phyloP scores from a whole-genome alignment of 441 rosid genomes.

The Adansonia madagascariensis region DNA sequence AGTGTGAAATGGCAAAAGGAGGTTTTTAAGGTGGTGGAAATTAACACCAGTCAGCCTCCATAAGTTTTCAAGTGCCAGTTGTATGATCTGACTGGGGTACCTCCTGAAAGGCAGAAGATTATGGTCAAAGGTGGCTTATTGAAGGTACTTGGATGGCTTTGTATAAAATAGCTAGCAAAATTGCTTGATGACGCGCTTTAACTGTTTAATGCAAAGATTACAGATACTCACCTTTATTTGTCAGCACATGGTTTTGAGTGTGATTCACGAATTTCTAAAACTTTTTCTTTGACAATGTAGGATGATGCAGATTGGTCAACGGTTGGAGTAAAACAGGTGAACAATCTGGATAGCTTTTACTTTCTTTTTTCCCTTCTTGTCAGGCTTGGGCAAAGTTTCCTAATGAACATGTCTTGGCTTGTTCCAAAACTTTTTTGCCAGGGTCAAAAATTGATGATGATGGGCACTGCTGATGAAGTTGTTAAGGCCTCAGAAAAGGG shows the following conservation, averaged over 20 bases:
- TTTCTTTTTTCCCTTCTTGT: background rate
- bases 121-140: slow-evolving; percentile 96
- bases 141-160: slow-evolving; percentile 53
- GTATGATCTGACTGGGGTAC: slow-evolving; percentile 91
- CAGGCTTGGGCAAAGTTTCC: background rate
- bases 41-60: slow-evolving; percentile 75
- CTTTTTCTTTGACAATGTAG: slow-evolving; percentile 44
- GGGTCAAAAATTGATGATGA: slow-evolving; percentile 99
- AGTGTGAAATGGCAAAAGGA: slow-evolving; percentile 97
- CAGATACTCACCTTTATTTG: background rate
- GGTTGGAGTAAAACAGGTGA: slow-evolving; percentile 80
- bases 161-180: background rate
- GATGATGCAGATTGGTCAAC: slow-evolving; percentile 93
- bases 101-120: slow-evolving; percentile 97
- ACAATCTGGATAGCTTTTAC: slow-evolving; percentile 2
- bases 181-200: slow-evolving; percentile 1
- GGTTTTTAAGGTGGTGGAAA: slow-evolving; percentile 74
- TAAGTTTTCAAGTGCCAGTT: slow-evolving; percentile 87
- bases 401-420: background rate
- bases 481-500: slow-evolving; percentile 94
- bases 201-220: background rate
- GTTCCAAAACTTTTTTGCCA: slow-evolving; percentile 30
- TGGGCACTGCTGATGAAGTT: slow-evolving; percentile 98
- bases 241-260: background rate
- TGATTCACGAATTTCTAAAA: slow-evolving; percentile 5